Evolutionary conservation across 2,329 filamentous ascomycete species (phyloP).

Genomic region (Penicillium sp.): DNA sequence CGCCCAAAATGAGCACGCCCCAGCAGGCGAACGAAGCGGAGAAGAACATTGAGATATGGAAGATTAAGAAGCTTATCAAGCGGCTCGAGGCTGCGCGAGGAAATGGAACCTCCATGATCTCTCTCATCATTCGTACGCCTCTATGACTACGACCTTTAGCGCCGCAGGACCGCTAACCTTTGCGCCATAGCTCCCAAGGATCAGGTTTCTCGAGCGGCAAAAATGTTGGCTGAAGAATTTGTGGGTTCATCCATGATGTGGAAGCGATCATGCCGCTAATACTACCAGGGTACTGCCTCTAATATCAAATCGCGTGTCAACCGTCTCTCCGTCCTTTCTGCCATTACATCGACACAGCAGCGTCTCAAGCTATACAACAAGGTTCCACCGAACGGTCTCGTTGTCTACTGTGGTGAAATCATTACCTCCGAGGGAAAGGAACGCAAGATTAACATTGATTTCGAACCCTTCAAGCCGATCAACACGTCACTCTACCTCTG

Average conservation of each 20-base stretch:
- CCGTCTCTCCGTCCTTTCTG: constrained; percentile 94
- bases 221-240: constrained; percentile 99
- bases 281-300: constrained; percentile 82
- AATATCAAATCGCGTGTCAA: constrained; percentile 99
- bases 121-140: constrained; percentile 89
- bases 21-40: constrained; percentile 83
- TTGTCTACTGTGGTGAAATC: constrained; percentile 99
- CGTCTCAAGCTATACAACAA: constrained; percentile 99
- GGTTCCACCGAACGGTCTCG: constrained; percentile 94
- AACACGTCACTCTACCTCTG: constrained; percentile 99
- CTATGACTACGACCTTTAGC: not conserved
- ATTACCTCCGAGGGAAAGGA: constrained; percentile 98
- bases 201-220: constrained; percentile 91
- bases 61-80: constrained; percentile 99
- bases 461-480: constrained; percentile 99
- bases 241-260: constrained; percentile 57
- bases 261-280: constrained; percentile 15
- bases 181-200: constrained; percentile 81
- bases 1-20: constrained; percentile 80
- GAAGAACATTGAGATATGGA: constrained; percentile 89
- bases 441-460: constrained; percentile 99
- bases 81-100: constrained; percentile 94
- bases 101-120: constrained; percentile 99
- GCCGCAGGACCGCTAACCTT: constrained; percentile 25
- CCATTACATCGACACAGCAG: constrained; percentile 98